phyloP scores from a whole-genome alignment of 345 rosid species.

The Durio zibethinus region DNA sequence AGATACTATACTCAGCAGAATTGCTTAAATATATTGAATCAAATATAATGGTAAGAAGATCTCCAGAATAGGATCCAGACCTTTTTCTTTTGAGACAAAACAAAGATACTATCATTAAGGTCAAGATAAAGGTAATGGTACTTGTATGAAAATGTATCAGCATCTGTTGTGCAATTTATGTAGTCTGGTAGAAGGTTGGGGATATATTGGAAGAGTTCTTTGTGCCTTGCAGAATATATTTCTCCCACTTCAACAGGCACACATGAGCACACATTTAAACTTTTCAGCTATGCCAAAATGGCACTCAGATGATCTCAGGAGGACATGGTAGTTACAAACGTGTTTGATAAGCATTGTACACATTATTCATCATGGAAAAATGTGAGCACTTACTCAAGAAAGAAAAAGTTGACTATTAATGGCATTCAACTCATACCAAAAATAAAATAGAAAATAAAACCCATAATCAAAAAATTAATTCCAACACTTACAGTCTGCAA shows the following conservation, averaged over 20 bases:
- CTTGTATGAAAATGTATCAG: background rate
- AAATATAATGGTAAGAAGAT: background rate
- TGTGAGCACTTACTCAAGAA: background rate
- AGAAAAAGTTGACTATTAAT: background rate
- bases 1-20: background rate
- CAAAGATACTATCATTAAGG: background rate
- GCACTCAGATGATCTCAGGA: background rate
- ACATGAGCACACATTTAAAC: background rate
- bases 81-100: background rate
- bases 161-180: background rate
- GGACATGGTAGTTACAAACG: background rate
- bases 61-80: background rate
- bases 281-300: background rate
- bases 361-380: background rate
- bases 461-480: background rate
- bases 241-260: background rate
- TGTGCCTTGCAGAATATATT: background rate
- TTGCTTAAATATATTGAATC: background rate
- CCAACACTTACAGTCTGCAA: constrained; percentile 65
- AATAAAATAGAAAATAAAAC: constrained; percentile 10
- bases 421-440: background rate
- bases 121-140: background rate
- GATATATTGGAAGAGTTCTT: background rate
- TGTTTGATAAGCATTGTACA: background rate
- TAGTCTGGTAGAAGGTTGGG: background rate